These are phyloP conservation scores for Botrytis galanthina DNA, from an alignment of 2,329 filamentous ascomycete genomes.

Conservation along the genomic window DNA sequence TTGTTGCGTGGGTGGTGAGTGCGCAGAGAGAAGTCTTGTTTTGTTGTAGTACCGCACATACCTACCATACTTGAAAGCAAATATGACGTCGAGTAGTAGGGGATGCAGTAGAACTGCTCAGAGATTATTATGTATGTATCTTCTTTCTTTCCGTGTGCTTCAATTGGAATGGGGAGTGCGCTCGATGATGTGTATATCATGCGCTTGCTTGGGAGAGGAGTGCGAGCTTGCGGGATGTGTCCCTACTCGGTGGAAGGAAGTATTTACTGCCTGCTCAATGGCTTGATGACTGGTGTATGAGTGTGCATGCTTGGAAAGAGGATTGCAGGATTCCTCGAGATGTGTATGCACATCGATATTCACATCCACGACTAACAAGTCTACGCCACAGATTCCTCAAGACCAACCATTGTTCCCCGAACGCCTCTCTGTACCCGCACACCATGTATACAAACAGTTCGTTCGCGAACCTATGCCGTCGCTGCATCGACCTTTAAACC, in stretches of 20 bases:
- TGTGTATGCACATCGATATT: neutral
- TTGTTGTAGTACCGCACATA: neutral
- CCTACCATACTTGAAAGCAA: neutral
- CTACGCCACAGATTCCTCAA: neutral
- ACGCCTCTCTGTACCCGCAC: neutral
- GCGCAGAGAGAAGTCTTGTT: neutral
- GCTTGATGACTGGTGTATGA: neutral
- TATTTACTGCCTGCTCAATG: neutral
- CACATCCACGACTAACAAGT: neutral
- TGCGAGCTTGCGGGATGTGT: neutral
- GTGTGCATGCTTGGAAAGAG: neutral
- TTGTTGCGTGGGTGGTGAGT: neutral
- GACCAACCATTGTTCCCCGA: neutral
- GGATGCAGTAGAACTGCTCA: constrained; percentile 20
- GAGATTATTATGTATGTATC: constrained; percentile 14
- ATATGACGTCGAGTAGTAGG: constrained; percentile 14
- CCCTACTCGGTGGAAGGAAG: neutral
- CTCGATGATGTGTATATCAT: neutral
- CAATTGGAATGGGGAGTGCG: neutral
- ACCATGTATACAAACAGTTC: constrained; percentile 16
- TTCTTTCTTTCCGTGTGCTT: neutral
- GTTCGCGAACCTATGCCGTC: constrained; percentile 32
- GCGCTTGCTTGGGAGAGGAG: neutral
- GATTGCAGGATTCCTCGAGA: neutral
- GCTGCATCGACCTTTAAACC: constrained; percentile 35